Conservation (phyloP, 306 rosid species). For the Inga laurina region DNA sequence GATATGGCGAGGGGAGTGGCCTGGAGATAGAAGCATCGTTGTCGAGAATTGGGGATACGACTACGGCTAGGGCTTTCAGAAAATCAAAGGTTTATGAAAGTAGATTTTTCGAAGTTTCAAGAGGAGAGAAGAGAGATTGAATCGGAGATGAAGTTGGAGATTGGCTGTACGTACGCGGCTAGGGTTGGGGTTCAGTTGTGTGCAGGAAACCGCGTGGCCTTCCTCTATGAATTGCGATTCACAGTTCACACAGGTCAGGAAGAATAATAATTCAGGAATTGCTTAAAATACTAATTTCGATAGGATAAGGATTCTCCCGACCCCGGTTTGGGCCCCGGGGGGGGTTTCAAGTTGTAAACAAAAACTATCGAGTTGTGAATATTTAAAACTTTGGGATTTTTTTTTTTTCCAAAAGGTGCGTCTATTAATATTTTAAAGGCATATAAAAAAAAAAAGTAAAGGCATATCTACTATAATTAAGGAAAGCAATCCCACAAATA, state of each 20-base stretch:
- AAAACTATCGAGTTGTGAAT: too few species aligned
- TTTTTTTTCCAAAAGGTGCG: too few species aligned
- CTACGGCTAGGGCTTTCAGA: neutral
- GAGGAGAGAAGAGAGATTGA: neutral
- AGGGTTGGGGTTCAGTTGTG: neutral
- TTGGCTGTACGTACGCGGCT: neutral
- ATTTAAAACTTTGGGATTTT: too few species aligned
- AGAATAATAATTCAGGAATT: neutral
- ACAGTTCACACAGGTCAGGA: neutral
- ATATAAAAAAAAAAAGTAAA: too few species aligned
- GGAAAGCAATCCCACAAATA: too few species aligned
- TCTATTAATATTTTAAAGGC: too few species aligned
- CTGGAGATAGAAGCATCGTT: conserved; percentile 88
- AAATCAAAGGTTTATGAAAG: neutral
- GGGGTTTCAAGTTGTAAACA: too few species aligned
- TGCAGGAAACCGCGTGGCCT: neutral
- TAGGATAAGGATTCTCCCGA: too few species aligned
- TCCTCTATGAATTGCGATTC: neutral
- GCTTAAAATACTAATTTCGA: too few species aligned
- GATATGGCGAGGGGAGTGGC: conserved; percentile 86
- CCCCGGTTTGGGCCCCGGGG: too few species aligned
- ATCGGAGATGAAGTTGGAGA: neutral
- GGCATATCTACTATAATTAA: too few species aligned
- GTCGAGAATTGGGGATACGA: neutral
- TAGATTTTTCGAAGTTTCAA: neutral